phyloP scores from a whole-genome alignment of 1,139 yeast genomes.

The Geotrichum klebahnii region DNA sequence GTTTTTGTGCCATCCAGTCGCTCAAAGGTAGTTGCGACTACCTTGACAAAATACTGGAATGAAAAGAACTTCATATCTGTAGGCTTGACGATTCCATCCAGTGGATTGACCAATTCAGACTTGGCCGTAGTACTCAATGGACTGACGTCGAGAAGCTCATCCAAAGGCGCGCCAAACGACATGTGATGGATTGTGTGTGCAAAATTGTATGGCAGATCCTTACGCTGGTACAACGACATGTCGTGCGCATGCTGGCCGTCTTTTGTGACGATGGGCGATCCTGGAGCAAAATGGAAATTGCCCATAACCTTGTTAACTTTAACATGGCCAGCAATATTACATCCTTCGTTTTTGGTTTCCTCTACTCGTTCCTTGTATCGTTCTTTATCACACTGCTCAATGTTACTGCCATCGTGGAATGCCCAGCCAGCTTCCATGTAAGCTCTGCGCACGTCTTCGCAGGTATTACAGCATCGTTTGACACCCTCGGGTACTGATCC shows the following conservation, averaged over 20 bases:
- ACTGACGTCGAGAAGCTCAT: not conserved
- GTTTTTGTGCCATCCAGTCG: slow-evolving; percentile 46
- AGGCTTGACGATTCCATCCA: slow-evolving; percentile 52
- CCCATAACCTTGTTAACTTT: slow-evolving; percentile 83
- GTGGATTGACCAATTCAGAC: slow-evolving; percentile 55
- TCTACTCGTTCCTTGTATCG: slow-evolving; percentile 66
- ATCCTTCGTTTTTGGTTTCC: slow-evolving; percentile 71
- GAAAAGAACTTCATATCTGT: slow-evolving; percentile 57
- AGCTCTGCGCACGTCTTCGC: slow-evolving; percentile 76
- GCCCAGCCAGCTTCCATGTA: slow-evolving; percentile 80
- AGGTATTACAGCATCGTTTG: slow-evolving; percentile 70
- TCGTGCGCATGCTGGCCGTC: slow-evolving; percentile 71
- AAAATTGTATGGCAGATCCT: slow-evolving; percentile 52
- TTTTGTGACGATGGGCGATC: slow-evolving; percentile 54
- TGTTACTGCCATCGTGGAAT: slow-evolving; percentile 77
- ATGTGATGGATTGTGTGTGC: slow-evolving; percentile 75
- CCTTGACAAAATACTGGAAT: slow-evolving; percentile 76
- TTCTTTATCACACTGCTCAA: slow-evolving; percentile 86
- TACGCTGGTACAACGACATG: slow-evolving; percentile 60
- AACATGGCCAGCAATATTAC: slow-evolving; percentile 76
- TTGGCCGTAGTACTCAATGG: slow-evolving; percentile 4
- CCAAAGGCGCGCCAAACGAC: slow-evolving; percentile 57
- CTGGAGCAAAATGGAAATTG: slow-evolving; percentile 93
- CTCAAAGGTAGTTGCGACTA: slow-evolving; percentile 85
- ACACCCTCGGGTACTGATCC: slow-evolving; percentile 64